These are phyloP conservation scores for Actinomortierella wolfii DNA, from an alignment of 371 early-diverging fungal species.

Conservation along the genomic window DNA sequence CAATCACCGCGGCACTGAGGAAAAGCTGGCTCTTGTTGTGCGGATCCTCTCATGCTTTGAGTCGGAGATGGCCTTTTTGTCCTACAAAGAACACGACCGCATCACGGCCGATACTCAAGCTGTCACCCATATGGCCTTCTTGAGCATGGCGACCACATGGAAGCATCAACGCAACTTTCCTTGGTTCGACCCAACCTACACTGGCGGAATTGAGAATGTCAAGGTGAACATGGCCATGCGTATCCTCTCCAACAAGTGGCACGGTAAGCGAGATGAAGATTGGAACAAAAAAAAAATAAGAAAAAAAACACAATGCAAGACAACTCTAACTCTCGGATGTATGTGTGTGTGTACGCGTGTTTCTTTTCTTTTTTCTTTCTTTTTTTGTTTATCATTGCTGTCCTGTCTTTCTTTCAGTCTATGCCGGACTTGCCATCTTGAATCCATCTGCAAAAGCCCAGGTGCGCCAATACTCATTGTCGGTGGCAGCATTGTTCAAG, in stretches of 20 bases:
- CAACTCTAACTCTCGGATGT: too few relatives aligned
- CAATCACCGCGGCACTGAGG: conserved; percentile 71
- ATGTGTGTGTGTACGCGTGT: neutral
- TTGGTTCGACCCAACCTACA: conserved; percentile 88
- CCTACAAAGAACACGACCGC: conserved; percentile 86
- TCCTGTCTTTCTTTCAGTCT: conserved; percentile 11
- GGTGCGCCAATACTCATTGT: conserved; percentile 85
- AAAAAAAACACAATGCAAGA: neutral
- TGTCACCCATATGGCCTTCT: conserved; percentile 93
- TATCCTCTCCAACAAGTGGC: conserved; percentile 95
- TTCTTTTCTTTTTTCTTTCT: neutral
- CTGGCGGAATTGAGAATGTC: conserved; percentile 95
- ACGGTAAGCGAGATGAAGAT: conserved; percentile 54
- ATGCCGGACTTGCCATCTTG: conserved; percentile 85
- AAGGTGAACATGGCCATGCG: conserved; percentile 91
- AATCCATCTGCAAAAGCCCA: conserved; percentile 90
- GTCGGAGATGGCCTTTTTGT: conserved; percentile 80
- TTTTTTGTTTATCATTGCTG: neutral
- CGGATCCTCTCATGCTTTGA: conserved; percentile 74
- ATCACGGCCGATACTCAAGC: conserved; percentile 98
- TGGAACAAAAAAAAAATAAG: neutral
- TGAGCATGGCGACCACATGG: conserved; percentile 97
- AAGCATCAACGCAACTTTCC: conserved; percentile 79
- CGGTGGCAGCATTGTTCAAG: conserved; percentile 89
- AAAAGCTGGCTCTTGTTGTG: conserved; percentile 62